Conservation (phyloP, 2,329 filamentous ascomycete genomes). For the Leptodontidium sp. region DNA sequence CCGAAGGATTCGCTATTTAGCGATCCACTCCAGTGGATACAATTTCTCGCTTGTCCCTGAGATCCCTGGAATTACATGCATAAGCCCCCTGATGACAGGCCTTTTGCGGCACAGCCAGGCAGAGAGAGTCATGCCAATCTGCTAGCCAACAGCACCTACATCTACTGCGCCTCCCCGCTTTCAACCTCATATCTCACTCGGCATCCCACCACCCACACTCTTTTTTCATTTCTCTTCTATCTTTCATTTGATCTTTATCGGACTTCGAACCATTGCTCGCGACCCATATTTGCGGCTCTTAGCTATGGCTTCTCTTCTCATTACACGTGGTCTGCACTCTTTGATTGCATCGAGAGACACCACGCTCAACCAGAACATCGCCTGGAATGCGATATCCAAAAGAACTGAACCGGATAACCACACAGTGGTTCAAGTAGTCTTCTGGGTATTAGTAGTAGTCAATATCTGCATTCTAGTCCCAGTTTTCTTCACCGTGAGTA, state of each 20-base stretch:
- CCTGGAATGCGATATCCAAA: neutral
- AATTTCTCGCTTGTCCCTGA: neutral
- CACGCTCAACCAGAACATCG: neutral
- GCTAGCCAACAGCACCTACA: slow-evolving; percentile 9
- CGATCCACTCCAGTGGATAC: neutral
- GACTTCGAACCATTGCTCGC: neutral
- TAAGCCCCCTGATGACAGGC: neutral
- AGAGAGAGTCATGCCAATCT: slow-evolving; percentile 2
- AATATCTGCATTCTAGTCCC: slow-evolving; percentile 5
- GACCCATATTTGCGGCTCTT: neutral
- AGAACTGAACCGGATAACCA: neutral
- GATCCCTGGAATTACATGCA: slow-evolving; percentile 12
- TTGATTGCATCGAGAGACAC: slow-evolving; percentile 12
- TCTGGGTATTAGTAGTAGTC: neutral
- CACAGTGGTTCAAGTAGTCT: neutral
- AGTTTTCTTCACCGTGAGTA: slow-evolving; percentile 1
- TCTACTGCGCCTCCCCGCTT: neutral
- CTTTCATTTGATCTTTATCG: neutral
- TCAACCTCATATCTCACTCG: neutral
- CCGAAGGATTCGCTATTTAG: neutral
- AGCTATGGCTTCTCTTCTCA: slow-evolving; percentile 17
- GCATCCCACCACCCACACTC: neutral
- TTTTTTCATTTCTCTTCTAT: slow-evolving; percentile 1
- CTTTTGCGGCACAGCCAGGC: slow-evolving; percentile 7
- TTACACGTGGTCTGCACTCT: slow-evolving; percentile 7